These are phyloP conservation scores for Grosmannia huntii DNA, from an alignment of 2,329 filamentous ascomycete species.

Conservation along the genomic window DNA sequence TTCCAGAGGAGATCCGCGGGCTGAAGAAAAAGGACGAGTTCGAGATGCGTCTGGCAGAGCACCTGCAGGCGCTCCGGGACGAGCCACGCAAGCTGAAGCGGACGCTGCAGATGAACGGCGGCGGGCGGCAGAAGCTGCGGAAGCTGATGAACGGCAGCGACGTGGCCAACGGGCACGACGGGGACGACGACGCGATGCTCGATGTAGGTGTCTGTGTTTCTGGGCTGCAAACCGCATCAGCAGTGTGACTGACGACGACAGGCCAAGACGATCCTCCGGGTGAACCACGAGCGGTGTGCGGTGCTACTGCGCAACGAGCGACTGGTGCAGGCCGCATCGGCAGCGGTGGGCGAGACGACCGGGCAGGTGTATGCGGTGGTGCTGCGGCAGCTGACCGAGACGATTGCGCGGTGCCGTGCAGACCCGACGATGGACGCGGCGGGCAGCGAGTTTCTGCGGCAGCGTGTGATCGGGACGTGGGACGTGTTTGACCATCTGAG, in stretches of 20 bases:
- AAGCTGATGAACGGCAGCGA: slow-evolving; percentile 41
- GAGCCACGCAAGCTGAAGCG: slow-evolving; percentile 39
- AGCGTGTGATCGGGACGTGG: slow-evolving; percentile 34
- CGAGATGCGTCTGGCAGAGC: slow-evolving; percentile 39
- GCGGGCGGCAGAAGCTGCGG: slow-evolving; percentile 34
- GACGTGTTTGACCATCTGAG: slow-evolving; percentile 44
- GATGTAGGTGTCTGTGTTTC: slow-evolving; percentile 32
- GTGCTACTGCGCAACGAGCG: slow-evolving; percentile 71
- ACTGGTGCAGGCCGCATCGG: slow-evolving; percentile 59
- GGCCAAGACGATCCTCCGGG: slow-evolving; percentile 58
- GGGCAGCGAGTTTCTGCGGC: slow-evolving; percentile 19
- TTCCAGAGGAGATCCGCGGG: slow-evolving; percentile 41
- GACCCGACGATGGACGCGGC: slow-evolving; percentile 37
- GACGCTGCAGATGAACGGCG: slow-evolving; percentile 30
- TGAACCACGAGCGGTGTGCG: slow-evolving; percentile 76
- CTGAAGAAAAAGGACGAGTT: slow-evolving; percentile 55
- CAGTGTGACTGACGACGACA: slow-evolving; percentile 27
- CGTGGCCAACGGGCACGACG: slow-evolving; percentile 24
- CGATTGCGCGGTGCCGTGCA: slow-evolving; percentile 53
- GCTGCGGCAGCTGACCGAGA: slow-evolving; percentile 56
- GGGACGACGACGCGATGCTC: slow-evolving; percentile 29
- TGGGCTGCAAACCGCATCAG: not conserved
- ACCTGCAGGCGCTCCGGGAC: slow-evolving; percentile 39
- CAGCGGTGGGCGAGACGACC: slow-evolving; percentile 59
- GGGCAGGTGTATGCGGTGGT: slow-evolving; percentile 66